Base-by-base conservation (phyloP, 441 rosid species). In the Breynia disticha region DNA sequence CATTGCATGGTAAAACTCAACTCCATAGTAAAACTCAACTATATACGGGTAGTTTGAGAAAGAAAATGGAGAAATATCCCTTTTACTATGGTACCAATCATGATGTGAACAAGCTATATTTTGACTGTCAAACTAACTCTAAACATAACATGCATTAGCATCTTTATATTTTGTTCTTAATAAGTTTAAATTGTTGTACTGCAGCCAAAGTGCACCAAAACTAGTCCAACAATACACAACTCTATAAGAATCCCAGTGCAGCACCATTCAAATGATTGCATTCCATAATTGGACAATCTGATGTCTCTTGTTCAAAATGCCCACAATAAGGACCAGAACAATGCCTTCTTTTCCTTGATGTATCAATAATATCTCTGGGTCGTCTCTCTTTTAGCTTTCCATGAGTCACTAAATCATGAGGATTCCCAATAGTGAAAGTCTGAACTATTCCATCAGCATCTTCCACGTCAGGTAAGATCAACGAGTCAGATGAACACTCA, bases 331-430 rank as follows among this genome's bases (percentile, higher is more conserved):
- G 67, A 28, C 71, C 68, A 0, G 78, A 76, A 54, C 65, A 72
- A 16, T 70, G 79, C 64, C 75, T 75, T 48, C 74, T 64, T 37
- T 69, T 78, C 56, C 76, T 56, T 5, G 61, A 49, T 4, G 57
- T 43, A 55, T 79, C 81, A 21, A 53, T 48, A 8, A 68, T 77
- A 46, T 77, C 78, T 59, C 82, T 68, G 6, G 67, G 56, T 54
- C 69, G 66, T 65, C 74, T 69, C 64, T 83, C 80, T 64, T 78
- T 83, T 52, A 78, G 55, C 72, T 78, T 80, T 58, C 70, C 81
- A 17, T 63, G 46, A 46, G 52, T 49, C 2, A 72, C 52, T 16
- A 75, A 48, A 48, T 74, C 81, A 9, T 70, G 68, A 41, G 78
- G 51, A 64, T 61, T 62, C 24, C 64, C 78, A 1, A 61, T 58